Evolutionary conservation across 2,329 filamentous ascomycete genomes (phyloP), one percentile per base, ranked within the genome.

Genomic region (Penicillium sp.): DNA sequence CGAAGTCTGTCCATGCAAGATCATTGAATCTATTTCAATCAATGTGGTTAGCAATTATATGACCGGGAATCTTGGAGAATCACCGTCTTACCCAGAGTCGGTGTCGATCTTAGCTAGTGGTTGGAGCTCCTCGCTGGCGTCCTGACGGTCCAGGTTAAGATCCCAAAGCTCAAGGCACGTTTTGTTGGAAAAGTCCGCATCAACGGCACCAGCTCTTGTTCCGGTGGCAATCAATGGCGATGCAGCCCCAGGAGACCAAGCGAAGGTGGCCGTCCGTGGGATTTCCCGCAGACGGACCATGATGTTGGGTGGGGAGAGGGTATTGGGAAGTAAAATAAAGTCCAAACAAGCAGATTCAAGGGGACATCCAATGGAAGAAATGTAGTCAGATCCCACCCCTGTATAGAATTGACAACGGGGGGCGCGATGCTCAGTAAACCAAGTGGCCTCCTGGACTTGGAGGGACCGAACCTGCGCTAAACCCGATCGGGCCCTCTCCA

Each of bases 231-330:
- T 74, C 53, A 94, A 74, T 55, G 90, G 88, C 53, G 82, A 79
- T 26, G 78, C 76, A 34, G 85, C 71, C 54, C 82, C 85, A 16
- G 89, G 84, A 53, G 87, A 95, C 90, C 92, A 98, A 60, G 92
- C 87, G 67, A 98, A 98, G 58, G 90, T 85, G 66, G 90, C 92
- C 59, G 92, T 98, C 69, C 92, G 81, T 65, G 88, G 85, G 61
- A 98, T 93, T 74, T 96, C 89, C 75, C 90, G 81, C 68, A 96
- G 76, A 71, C 88, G 85, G 69, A 95, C 90, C 92, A 98, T 98
- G 66, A 55, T 69, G 64, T 29, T 16, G 22, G 30, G 23, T 57
- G 40, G 48, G 46, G 37, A 31, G 45, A 41, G 43, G 35, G 41
- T 43, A 47, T 41, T 7, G 26, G 17, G 6, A 17, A 18, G 12